Percentiles rank a stretch among this genome's conserved stretches.
Conservation (phyloP, 345 rosid genomes). For the Linum trigynum region DNA sequence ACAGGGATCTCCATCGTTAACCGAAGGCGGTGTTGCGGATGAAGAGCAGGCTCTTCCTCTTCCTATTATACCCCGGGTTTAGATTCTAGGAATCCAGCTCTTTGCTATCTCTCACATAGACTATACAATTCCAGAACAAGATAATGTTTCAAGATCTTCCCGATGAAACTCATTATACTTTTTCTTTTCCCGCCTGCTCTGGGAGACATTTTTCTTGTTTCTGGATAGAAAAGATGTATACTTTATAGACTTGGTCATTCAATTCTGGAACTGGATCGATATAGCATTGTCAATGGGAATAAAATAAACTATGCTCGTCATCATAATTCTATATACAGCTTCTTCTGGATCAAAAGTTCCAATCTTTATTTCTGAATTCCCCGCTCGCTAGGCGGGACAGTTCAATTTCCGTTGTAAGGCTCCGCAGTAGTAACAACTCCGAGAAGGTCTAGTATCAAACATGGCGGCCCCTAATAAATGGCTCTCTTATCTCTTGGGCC, state of each 20-base stretch:
- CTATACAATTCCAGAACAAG: not conserved
- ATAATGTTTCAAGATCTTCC: too few species aligned
- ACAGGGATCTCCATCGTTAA: conserved; percentile 38
- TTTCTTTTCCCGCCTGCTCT: too few species aligned
- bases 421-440: too few species aligned
- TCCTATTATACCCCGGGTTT: not conserved
- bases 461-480: too few species aligned
- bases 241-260: not conserved
- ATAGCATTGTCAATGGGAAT: not conserved
- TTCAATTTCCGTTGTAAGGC: too few species aligned
- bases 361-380: too few species aligned
- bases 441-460: too few species aligned
- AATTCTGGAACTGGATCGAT: too few species aligned
- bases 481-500: too few species aligned
- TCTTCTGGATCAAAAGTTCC: too few species aligned
- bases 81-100: not conserved
- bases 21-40: conserved; percentile 3
- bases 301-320: not conserved
- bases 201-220: not conserved
- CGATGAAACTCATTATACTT: not conserved
- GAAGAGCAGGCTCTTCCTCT: not conserved
- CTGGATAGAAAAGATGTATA: not conserved
- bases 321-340: not conserved
- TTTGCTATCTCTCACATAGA: not conserved
- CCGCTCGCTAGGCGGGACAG: too few species aligned